Evolutionary conservation across 2,329 filamentous ascomycete species (phyloP).

Genomic region (Diaporthe amygdali): DNA sequence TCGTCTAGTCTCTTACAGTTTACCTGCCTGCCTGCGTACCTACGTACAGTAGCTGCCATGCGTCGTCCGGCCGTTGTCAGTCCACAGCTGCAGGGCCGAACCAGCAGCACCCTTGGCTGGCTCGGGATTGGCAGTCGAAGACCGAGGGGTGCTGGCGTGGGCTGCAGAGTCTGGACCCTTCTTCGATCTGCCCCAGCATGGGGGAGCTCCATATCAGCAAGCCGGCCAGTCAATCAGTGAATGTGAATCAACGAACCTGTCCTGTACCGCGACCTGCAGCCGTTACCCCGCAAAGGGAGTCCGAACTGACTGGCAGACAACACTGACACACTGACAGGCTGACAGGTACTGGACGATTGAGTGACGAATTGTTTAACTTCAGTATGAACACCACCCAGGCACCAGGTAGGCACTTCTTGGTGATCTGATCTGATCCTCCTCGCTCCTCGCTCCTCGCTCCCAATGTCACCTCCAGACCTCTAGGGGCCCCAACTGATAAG

Average conservation of each 20-base stretch:
- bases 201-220: constrained; percentile 4
- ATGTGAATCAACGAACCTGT: too few species aligned
- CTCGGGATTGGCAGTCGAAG: too few species aligned
- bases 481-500: not conserved
- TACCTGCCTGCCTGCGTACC: not conserved
- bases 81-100: not conserved
- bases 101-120: too few species aligned
- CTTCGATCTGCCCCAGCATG: not conserved
- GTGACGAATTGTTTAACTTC: not conserved
- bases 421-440: not conserved
- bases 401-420: too few species aligned
- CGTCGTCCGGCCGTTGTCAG: constrained; percentile 1
- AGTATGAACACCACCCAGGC: not conserved
- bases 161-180: constrained; percentile 1
- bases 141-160: not conserved
- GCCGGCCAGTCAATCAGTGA: not conserved
- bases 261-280: constrained; percentile 9
- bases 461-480: too few species aligned
- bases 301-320: too few species aligned
- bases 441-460: not conserved
- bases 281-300: constrained; percentile 3
- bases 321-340: not conserved
- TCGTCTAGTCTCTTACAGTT: not conserved
- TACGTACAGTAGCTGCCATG: not conserved
- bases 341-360: not conserved